Base-by-base conservation (phyloP, 2,329 filamentous ascomycete genomes). In the Stromatinia cepivora region DNA sequence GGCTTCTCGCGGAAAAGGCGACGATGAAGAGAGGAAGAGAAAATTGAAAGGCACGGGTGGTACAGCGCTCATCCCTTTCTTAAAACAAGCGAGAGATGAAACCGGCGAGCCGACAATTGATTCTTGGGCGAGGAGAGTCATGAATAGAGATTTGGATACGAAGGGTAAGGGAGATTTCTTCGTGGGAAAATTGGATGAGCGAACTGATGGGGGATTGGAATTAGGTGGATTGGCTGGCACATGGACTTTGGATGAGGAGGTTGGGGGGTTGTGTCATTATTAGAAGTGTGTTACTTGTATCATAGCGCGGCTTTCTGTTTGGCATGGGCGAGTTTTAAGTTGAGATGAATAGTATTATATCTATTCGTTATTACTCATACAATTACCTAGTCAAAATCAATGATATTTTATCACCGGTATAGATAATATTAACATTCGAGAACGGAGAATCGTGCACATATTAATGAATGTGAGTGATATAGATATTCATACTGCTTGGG, bases 51-150 rank as follows among this genome's bases (percentile, higher is more conserved):
- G 95, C 2, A 99, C 95, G 0, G 95, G 95, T 20, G 95, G 95
- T 22, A 98, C 95, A 0, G 92, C 94, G 0, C 83, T 99, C 69
- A 97, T 99, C 69, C 92, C 94, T 0, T 99, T 99, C 81, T 83
- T 99, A 71, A 97, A 98, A 81, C 95, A 99, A 81, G 95, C 95
- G 6, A 86, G 95, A 39, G 94, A 99, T 76, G 95, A 99, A 84
- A 99, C 95, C 0, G 92, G 92, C 22, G 94, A 98, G 79, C 93
- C 93, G 1, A 93, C 94, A 1, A 90, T 98, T 50, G 85, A 87
- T 74, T 81, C 84, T 65, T 90, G 88, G 88, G 84, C 86, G 0
- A 83, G 73, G 70, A 17, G 75, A 11, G 71, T 77, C 8, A 75
- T 77, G 72, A 81, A 22, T 82, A 84, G 73, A 66, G 74, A 76